phyloP scores from a whole-genome alignment of 805 yeast genomes.

The Saccharomycopsis sp. region DNA sequence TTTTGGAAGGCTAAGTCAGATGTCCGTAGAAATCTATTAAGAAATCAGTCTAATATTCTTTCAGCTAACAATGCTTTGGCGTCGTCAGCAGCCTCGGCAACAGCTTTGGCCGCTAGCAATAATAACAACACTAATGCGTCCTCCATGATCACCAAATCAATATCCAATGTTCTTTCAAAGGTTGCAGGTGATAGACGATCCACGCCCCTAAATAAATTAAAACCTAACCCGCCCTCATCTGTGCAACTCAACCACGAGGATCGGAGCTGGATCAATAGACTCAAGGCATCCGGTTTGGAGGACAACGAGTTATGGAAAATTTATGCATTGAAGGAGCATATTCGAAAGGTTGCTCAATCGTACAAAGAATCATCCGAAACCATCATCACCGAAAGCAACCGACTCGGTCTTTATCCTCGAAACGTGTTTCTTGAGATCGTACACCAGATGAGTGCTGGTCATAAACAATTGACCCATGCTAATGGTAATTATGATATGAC shows the following conservation, averaged over 20 bases:
- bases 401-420: constrained; percentile 38
- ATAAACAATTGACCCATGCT: too few species aligned
- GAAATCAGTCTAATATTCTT: neutral
- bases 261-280: constrained; percentile 62
- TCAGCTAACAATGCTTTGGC: neutral
- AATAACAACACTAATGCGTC: constrained; percentile 4
- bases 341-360: constrained; percentile 45
- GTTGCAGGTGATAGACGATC: constrained; percentile 4
- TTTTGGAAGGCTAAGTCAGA: constrained; percentile 66
- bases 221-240: neutral
- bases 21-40: constrained; percentile 21
- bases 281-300: constrained; percentile 65
- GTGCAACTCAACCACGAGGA: constrained; percentile 57
- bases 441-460: constrained; percentile 15
- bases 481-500: constrained; percentile 9
- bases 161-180: constrained; percentile 12
- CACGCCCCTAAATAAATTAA: neutral
- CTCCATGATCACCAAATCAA: constrained; percentile 11
- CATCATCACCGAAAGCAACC: constrained; percentile 26
- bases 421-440: constrained; percentile 45
- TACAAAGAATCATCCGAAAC: constrained; percentile 19
- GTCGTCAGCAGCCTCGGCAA: neutral
- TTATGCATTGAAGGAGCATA: constrained; percentile 60
- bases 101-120: neutral
- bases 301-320: constrained; percentile 81